Conservation (phyloP, 2,329 filamentous ascomycete species). For the Talaromyces sp. region DNA sequence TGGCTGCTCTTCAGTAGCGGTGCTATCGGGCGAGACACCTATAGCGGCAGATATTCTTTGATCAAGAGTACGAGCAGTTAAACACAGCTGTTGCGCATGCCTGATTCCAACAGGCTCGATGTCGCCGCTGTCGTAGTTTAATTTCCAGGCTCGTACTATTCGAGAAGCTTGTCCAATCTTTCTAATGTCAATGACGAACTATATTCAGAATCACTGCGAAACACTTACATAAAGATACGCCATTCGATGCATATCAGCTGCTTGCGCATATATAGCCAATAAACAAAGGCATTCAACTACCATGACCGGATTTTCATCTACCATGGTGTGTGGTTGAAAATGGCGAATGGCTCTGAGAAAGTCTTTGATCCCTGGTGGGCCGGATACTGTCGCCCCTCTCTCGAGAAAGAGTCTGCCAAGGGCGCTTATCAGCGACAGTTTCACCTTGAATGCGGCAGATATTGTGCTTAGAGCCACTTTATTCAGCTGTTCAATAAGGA, state of each 20-base stretch:
- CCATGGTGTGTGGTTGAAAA: neutral
- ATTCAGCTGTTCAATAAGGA: neutral
- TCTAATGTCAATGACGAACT: neutral
- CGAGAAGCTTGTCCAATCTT: conserved; percentile 3
- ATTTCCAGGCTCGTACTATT: neutral
- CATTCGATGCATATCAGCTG: conserved; percentile 8
- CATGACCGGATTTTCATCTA: neutral
- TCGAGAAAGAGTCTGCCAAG: conserved; percentile 9
- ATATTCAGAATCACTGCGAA: neutral
- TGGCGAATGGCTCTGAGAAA: neutral
- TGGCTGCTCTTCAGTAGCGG: conserved; percentile 31
- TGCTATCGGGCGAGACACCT: conserved; percentile 47
- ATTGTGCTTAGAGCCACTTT: neutral
- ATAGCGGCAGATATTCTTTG: conserved; percentile 54
- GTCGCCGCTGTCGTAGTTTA: neutral
- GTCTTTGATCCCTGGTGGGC: conserved; percentile 7
- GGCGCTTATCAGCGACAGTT: conserved; percentile 1
- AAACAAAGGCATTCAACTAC: conserved; percentile 1
- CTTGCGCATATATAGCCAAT: conserved; percentile 6
- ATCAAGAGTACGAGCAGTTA: conserved; percentile 50
- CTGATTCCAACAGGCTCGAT: neutral
- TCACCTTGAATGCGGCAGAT: neutral
- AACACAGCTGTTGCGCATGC: conserved; percentile 9
- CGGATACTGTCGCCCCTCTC: conserved; percentile 3
- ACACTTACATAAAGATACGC: conserved; percentile 9